Evolutionary conservation across 306 rosid species (phyloP).

Genomic region (Begonia peltatifolia): DNA sequence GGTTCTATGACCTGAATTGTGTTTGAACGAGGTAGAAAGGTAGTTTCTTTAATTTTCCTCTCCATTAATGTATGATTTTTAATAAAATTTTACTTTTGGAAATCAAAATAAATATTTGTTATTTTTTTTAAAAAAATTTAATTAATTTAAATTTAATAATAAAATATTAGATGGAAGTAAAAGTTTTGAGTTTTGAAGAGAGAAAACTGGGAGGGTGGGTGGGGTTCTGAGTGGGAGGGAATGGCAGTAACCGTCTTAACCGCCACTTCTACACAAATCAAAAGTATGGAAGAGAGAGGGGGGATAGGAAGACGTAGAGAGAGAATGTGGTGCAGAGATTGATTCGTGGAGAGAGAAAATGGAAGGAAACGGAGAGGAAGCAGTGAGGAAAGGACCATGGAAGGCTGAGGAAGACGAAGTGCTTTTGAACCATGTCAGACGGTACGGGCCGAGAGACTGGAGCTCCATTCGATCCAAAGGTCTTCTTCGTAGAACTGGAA

Average conservation of each 20-base stretch:
- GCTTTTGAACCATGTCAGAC: constrained; percentile 47
- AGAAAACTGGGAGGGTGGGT: too few species aligned
- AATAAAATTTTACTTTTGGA: too few species aligned
- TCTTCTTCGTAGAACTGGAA: constrained; percentile 69
- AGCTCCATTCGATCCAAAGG: constrained; percentile 99
- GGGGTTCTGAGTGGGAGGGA: neutral
- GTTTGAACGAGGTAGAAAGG: too few species aligned
- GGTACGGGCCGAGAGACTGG: constrained; percentile 79
- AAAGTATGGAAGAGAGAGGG: neutral
- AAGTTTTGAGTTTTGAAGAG: too few species aligned
- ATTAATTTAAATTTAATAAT: too few species aligned
- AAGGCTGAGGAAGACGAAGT: constrained; percentile 59
- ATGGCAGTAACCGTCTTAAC: constrained; percentile 2
- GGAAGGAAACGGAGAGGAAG: neutral
- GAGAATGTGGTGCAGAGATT: neutral
- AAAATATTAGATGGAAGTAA: too few species aligned
- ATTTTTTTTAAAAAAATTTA: too few species aligned
- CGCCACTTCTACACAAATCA: neutral
- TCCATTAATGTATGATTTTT: too few species aligned
- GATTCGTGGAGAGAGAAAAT: neutral
- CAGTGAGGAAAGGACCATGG: neutral
- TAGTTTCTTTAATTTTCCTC: too few species aligned
- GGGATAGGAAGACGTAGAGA: neutral
- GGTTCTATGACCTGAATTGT: too few species aligned
- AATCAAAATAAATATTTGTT: too few species aligned